Evolutionary conservation across 1,139 yeast species (phyloP), one percentile per base, ranked within the genome.

Genomic region (Yamadazyma aaseri): DNA sequence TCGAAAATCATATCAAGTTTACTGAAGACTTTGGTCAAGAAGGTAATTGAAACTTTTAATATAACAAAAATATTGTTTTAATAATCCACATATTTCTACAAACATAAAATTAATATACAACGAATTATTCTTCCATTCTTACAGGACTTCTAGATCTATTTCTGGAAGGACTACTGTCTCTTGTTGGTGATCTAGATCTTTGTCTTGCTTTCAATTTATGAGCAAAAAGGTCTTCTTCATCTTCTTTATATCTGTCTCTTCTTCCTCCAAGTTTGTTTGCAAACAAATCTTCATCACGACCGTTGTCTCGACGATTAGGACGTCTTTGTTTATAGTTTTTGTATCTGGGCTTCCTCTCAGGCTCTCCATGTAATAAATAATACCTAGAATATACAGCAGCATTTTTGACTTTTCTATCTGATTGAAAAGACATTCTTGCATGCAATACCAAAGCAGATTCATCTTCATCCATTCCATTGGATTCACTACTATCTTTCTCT

Each of bases 21-120:
- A 94, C 99, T 0, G 74, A 74, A 30, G 98, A 94, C 60, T 94
- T 92, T 58, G 98, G 98, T 32, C 96, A 90, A 55, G 98, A 92
- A 60, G 98, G 98, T 36, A 86, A 86, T 55, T 87, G 51, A 26
- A 20, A 12, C 8, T 10, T 4, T 6, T 11, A 13, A n/a, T 12
- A 8, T 11, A 17, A 9, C 13, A 5, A 17, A 13, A 27, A 7
- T 27, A 27, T 10, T 21, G 26, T 21, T 23, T 29, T 16, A 5
- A 15, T 16, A 26, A 8, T 15, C 5, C 16, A 26, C 21, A 28
- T 10, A 9, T 7, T 25, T 13, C 17, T 13, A 25, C 27, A 25
- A 28, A 11, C 10, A 18, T 29, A 29, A 20, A 31, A n/a, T 26
- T 25, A 17, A 12, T 32, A 26, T 20, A 26, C 27, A 21, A 10